These are phyloP conservation scores for Butyriboletus loyo DNA, from an alignment of 768 basidiomycete genomes.

Conservation along the genomic window DNA sequence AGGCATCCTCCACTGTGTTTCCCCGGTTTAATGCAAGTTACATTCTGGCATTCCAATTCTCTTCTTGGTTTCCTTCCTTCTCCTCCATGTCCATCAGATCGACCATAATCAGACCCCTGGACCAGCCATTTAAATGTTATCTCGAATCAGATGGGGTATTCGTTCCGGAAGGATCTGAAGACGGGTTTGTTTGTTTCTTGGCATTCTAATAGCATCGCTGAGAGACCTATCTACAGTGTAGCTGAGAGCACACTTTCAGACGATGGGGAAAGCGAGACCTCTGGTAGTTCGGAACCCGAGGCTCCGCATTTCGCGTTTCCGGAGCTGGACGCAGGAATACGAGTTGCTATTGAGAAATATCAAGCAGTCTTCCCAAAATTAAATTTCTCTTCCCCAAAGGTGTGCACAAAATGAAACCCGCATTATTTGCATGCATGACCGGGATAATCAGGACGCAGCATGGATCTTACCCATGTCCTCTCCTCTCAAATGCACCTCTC, in stretches of 20 bases:
- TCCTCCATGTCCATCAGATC: slow-evolving; percentile 63
- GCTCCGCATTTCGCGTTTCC: slow-evolving; percentile 65
- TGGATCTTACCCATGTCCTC: slow-evolving; percentile 86
- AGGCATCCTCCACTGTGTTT: slow-evolving; percentile 33
- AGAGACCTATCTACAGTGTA: slow-evolving; percentile 37
- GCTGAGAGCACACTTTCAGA: slow-evolving; percentile 59
- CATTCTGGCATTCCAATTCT: slow-evolving; percentile 75
- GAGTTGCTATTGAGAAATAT: slow-evolving; percentile 61
- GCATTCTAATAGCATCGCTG: neutral
- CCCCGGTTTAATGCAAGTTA: slow-evolving; percentile 50
- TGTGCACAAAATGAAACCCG: slow-evolving; percentile 29
- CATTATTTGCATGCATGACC: neutral
- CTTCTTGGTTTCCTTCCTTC: slow-evolving; percentile 80
- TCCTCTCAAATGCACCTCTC: slow-evolving; percentile 82
- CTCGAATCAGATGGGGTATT: slow-evolving; percentile 83
- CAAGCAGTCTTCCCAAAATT: slow-evolving; percentile 93
- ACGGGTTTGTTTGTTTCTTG: slow-evolving; percentile 49
- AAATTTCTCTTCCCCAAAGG: slow-evolving; percentile 94
- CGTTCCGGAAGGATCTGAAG: slow-evolving; percentile 78
- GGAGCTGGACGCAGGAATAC: slow-evolving; percentile 71
- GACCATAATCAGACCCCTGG: slow-evolving; percentile 68
- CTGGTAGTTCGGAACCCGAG: slow-evolving; percentile 36
- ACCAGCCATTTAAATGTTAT: slow-evolving; percentile 62
- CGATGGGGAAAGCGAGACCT: slow-evolving; percentile 41
- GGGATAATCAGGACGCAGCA: slow-evolving; percentile 69